Percentiles rank a stretch among this genome's conserved stretches.
These are phyloP conservation scores for Strobilomyces dryophilus DNA, from an alignment of 768 basidiomycete species.

Conservation along the genomic window DNA sequence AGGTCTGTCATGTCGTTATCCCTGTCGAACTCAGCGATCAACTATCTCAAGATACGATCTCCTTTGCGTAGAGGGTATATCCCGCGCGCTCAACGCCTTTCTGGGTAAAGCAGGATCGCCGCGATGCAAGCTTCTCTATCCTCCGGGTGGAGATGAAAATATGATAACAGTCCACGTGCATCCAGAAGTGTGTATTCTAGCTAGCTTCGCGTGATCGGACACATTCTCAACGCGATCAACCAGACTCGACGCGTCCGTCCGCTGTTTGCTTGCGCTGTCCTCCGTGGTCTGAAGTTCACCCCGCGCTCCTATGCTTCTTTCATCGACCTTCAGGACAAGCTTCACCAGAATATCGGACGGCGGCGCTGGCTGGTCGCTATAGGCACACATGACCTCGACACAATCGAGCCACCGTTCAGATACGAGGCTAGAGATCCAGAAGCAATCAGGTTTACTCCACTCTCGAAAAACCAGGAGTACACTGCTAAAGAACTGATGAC, in stretches of 20 bases:
- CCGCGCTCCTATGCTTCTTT: slow-evolving; percentile 89
- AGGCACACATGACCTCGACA: slow-evolving; percentile 96
- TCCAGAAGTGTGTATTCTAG: slow-evolving; percentile 55
- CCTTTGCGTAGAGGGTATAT: slow-evolving; percentile 94
- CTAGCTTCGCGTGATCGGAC: neutral
- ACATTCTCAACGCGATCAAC: neutral
- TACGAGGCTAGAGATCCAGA: slow-evolving; percentile 80
- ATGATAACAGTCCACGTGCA: slow-evolving; percentile 66
- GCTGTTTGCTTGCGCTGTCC: slow-evolving; percentile 84
- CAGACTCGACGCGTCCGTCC: slow-evolving; percentile 84
- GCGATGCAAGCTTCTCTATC: slow-evolving; percentile 68
- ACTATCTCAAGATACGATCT: slow-evolving; percentile 78
- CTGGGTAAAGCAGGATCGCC: slow-evolving; percentile 65
- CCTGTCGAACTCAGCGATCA: slow-evolving; percentile 1
- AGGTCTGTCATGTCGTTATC: slow-evolving; percentile 43
- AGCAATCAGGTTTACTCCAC: slow-evolving; percentile 86
- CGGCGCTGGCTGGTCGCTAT: slow-evolving; percentile 90
- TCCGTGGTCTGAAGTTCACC: slow-evolving; percentile 89
- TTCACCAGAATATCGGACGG: slow-evolving; percentile 94
- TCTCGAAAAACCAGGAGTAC: slow-evolving; percentile 75
- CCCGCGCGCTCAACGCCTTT: slow-evolving; percentile 82
- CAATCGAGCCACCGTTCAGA: slow-evolving; percentile 80
- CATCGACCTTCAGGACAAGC: slow-evolving; percentile 98
- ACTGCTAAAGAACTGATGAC: slow-evolving; percentile 91
- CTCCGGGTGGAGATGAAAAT: slow-evolving; percentile 59